These are phyloP conservation scores for Cetraspora pellucida DNA, from an alignment of 192 early-diverging fungal species.

Conservation along the genomic window DNA sequence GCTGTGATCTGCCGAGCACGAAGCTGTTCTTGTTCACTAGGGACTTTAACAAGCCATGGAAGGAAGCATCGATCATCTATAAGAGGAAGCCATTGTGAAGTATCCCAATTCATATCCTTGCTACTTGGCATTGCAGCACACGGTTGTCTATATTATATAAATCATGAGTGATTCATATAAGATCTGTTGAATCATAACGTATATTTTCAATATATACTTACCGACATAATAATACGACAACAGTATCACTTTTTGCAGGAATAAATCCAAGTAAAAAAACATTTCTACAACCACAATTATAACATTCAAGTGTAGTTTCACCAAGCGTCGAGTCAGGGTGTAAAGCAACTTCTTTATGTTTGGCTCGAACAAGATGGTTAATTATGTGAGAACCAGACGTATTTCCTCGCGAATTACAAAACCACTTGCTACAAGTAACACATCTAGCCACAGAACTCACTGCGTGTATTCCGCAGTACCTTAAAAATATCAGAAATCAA, in stretches of 20 bases:
- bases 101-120: constrained; percentile 97
- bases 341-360: constrained; percentile 93
- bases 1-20: constrained; percentile 82
- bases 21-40: constrained; percentile 80
- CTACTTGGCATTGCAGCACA: constrained; percentile 88
- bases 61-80: constrained; percentile 94
- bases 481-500: constrained; percentile 26
- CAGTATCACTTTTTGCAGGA: constrained; percentile 97
- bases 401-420: constrained; percentile 91
- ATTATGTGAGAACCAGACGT: constrained; percentile 95
- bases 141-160: constrained; percentile 63
- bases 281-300: constrained; percentile 94
- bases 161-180: neutral
- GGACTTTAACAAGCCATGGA: constrained; percentile 92
- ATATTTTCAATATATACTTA: constrained; percentile 38
- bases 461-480: constrained; percentile 94
- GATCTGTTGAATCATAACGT: neutral
- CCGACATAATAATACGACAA: constrained; percentile 96
- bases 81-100: constrained; percentile 94
- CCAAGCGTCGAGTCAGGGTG: constrained; percentile 93
- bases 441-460: constrained; percentile 89
- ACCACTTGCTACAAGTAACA: constrained; percentile 91
- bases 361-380: constrained; percentile 88
- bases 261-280: constrained; percentile 97
- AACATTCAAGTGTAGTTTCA: constrained; percentile 94